Conservation (phyloP, 495 filamentous ascomycete species). For the Clavariopsis aquatica region DNA sequence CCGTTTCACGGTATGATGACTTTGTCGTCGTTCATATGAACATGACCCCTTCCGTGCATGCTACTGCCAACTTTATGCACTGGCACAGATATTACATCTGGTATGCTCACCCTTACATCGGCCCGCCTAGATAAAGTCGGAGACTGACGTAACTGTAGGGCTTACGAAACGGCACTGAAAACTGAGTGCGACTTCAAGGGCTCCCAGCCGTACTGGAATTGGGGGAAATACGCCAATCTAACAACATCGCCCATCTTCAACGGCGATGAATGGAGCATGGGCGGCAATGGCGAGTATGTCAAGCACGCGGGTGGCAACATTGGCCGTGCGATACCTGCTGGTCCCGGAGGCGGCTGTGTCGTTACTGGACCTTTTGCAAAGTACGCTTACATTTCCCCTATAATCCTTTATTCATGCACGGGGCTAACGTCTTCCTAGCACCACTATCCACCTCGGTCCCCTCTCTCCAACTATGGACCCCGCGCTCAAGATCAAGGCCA, state of each 20-base stretch:
- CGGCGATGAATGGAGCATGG: constrained; percentile 30
- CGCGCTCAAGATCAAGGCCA: constrained; percentile 24
- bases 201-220: constrained; percentile 38
- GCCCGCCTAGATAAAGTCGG: not conserved
- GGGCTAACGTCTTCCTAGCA: not conserved
- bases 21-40: constrained; percentile 36
- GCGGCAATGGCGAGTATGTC: constrained; percentile 32
- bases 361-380: constrained; percentile 31
- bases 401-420: not conserved
- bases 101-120: not conserved
- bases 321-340: constrained; percentile 17
- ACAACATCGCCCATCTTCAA: constrained; percentile 33
- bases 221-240: constrained; percentile 32
- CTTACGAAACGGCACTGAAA: constrained; percentile 35
- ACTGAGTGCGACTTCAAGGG: constrained; percentile 36
- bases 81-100: constrained; percentile 38
- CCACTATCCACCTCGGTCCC: constrained; percentile 27
- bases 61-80: constrained; percentile 35
- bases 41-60: constrained; percentile 33
- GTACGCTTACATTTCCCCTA: constrained; percentile 10
- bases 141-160: constrained; percentile 18
- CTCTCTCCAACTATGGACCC: constrained; percentile 31
- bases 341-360: constrained; percentile 34
- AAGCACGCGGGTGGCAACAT: constrained; percentile 15
- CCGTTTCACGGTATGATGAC: constrained; percentile 34